These are phyloP conservation scores for Flaveria trinervia DNA, from an alignment of 129 eudicot genomes.

Conservation along the genomic window DNA sequence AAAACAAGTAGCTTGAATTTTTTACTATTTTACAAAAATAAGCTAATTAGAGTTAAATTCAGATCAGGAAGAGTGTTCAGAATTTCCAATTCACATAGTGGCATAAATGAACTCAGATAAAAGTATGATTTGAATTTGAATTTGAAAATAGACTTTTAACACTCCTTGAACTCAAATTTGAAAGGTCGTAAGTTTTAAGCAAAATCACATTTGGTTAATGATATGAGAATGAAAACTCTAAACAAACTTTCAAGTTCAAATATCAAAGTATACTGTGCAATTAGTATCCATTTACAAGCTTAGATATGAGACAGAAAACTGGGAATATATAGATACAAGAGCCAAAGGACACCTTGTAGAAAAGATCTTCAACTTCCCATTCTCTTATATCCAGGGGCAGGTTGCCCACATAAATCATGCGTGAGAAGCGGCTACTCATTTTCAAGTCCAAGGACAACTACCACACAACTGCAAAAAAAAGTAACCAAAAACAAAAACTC, in stretches of 20 bases:
- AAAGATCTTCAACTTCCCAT: constrained; percentile 85
- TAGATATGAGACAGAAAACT: neutral
- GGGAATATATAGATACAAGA: neutral
- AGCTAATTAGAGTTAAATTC: neutral
- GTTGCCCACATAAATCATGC: constrained; percentile 95
- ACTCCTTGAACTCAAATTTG: neutral
- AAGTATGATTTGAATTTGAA: neutral
- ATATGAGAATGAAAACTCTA: neutral
- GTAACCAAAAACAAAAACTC: constrained; percentile 1
- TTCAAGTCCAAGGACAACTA: constrained; percentile 29
- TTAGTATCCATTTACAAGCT: neutral
- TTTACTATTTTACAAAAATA: neutral
- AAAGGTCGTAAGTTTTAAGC: neutral
- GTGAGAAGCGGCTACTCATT: constrained; percentile 96
- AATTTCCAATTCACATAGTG: neutral
- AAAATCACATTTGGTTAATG: neutral
- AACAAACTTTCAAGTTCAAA: neutral
- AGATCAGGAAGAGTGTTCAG: neutral
- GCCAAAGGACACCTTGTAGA: constrained; percentile 67
- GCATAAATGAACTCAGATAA: neutral
- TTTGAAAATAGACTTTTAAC: neutral
- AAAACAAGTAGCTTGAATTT: neutral
- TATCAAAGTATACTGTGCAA: neutral
- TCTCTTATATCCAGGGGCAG: constrained; percentile 86
- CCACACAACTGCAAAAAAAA: constrained; percentile 40